Base-by-base conservation (phyloP, 2,329 filamentous ascomycete species). In the Trichoderma asperellum region DNA sequence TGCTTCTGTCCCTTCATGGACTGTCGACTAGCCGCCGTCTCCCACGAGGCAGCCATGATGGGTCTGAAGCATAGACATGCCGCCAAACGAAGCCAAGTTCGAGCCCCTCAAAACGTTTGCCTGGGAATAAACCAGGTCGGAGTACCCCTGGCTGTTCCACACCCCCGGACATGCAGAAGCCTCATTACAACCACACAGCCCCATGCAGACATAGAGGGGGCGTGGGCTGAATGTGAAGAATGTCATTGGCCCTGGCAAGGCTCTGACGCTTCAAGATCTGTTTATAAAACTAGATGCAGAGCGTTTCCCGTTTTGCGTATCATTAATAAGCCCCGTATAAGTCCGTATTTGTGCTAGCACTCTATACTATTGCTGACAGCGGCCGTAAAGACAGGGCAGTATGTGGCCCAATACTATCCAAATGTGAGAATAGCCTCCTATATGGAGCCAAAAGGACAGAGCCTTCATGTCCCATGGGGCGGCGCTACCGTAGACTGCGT, bases 31-130 rank as follows among this genome's bases (percentile, higher is more conserved):
- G 14, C 58, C 35, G 57, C 40, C 40, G 29, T 29, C 29, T 14
- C 10, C 11, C 55, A 43, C 21, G 63, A 55, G 53, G 12, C 21
- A 43, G 14, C 63, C 53, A 49, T 58, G 53, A 49, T 2, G 37
- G 29, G 37, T 8, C 24, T 49, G 37, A 27, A 57, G 52, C 53
- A 65, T 10, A 32, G 40, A 21, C 29, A 58, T 32, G 18, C 37
- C 55, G 63, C 63, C 43, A 40, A 58, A 59, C 29, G 40, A 59
- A 59, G 35, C 63, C 27, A 40, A 11, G 35, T 52, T 59, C 21
- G 55, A 24, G 55, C 63, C 55, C 56, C 63, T 32, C 53, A 27
- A 66, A 66, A 66, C 63, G 18, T 40, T 57, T 58, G 37, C 37
- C 61, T 34, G 49, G 49, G n/a, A 57, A 27, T 47, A 47, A 49